Evolutionary conservation across 179 eudicot genomes (phyloP), one percentile per base, ranked within the genome.

Genomic region (Gypsophila paniculata): DNA sequence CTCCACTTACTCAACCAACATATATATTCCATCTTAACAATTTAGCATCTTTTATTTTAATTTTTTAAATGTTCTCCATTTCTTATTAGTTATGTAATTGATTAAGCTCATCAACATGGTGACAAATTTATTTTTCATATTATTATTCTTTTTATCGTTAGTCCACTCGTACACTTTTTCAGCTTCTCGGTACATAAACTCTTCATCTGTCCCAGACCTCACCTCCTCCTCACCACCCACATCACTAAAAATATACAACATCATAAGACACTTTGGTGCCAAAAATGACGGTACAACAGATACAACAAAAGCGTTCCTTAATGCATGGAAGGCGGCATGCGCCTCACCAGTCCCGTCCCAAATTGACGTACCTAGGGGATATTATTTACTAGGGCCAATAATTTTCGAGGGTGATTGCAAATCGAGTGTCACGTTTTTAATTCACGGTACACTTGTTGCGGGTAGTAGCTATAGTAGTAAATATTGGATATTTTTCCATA

Each of bases 251-350:
- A 4, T 29, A 29, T 29, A 29, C 32, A 74, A 75, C 22, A 68
- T 78, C 14, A 66, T 69, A 0, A 23, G 4, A 17, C 10, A 68
- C 18, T 76, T 57, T 34, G 85, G 85, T 8, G 85, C 85, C 11
- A 65, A 11, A 68, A 58, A 52, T 12, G 82, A 67, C 12, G 80
- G 80, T 15, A 25, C 15, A 4, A 65, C 76, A 4, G 82, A 82
- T 55, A 52, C 78, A 2, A 75, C 80, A 8, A 39, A 49, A 49
- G 72, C 78, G 5, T 76, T 82, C 10, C 68, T 52, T 4, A 21
- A 67, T 14, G 73, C 76, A 65, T 82, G 85, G 85, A 38, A 66
- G 1, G 64, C 39, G 22, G 85, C 82, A 46, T 82, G 85, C 23
- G 4, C 21, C 14, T 65, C 71, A 6, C 1, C 18, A 3, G 62